Evolutionary conservation across 1,139 yeast species (phyloP).

Genomic region (Taphrina wiesneri): DNA sequence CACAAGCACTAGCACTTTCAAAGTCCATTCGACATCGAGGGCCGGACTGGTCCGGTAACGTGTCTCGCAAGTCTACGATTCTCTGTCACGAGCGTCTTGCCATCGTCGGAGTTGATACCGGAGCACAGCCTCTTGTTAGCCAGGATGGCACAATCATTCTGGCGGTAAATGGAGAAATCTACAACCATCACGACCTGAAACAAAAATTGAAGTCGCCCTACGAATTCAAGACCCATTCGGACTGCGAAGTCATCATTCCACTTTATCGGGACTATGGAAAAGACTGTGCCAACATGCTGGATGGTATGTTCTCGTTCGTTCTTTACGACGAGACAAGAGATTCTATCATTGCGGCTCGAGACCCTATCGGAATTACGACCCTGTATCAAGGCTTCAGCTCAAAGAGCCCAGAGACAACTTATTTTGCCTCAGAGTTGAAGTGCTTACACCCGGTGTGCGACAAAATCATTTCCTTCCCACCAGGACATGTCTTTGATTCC

Average conservation of each 20-base stretch:
- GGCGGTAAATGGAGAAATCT: slow-evolving; percentile 96
- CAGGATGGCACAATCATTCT: slow-evolving; percentile 70
- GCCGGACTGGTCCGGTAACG: slow-evolving; percentile 98
- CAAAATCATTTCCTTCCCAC: slow-evolving; percentile 89
- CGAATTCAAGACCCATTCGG: slow-evolving; percentile 80
- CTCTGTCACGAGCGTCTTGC: slow-evolving; percentile 55
- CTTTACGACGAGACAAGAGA: slow-evolving; percentile 80
- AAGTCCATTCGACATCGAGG: slow-evolving; percentile 91
- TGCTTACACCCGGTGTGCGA: slow-evolving; percentile 94
- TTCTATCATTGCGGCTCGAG: slow-evolving; percentile 94
- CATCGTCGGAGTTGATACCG: slow-evolving; percentile 66
- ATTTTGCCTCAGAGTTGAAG: slow-evolving; percentile 91
- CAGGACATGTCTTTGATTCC: slow-evolving; percentile 96
- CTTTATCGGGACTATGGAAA: slow-evolving; percentile 78
- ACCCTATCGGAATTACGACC: slow-evolving; percentile 96
- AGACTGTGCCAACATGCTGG: slow-evolving; percentile 89
- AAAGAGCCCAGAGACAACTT: slow-evolving; percentile 69
- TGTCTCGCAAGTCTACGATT: slow-evolving; percentile 68
- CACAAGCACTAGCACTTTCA: slow-evolving; percentile 82
- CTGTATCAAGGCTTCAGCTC: slow-evolving; percentile 89
- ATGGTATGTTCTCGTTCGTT: slow-evolving; percentile 98
- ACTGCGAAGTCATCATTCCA: slow-evolving; percentile 97
- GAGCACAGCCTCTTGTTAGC: slow-evolving; percentile 94
- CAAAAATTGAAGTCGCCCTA: slow-evolving; percentile 65
- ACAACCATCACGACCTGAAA: slow-evolving; percentile 90